Evolutionary conservation across 176 grass and related monocot species (phyloP).

Genomic region (Panicum miliaceum): DNA sequence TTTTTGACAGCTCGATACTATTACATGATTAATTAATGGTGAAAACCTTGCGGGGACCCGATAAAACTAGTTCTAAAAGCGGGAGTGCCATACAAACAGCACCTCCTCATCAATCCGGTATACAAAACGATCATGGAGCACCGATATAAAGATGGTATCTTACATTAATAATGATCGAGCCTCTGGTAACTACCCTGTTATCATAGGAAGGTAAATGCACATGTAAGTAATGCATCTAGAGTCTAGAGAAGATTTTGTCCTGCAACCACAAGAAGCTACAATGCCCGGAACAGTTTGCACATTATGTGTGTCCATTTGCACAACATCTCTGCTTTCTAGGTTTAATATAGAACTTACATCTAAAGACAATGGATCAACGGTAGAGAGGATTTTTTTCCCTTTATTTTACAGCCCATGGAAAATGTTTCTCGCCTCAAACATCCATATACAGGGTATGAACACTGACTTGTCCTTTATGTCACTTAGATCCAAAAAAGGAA

Average conservation of each 20-base stretch:
- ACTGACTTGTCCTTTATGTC: slow-evolving; percentile 18
- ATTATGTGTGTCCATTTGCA: background rate
- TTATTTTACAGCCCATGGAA: slow-evolving; percentile 55
- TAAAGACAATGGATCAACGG: background rate
- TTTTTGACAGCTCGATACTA: too few relatives aligned
- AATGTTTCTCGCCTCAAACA: slow-evolving; percentile 51
- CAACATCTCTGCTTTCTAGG: background rate
- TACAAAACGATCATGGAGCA: background rate
- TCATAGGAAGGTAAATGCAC: slow-evolving; percentile 13
- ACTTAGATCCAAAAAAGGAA: slow-evolving; percentile 31
- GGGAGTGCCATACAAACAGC: background rate
- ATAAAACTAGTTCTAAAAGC: background rate
- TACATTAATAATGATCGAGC: background rate
- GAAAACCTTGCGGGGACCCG: background rate
- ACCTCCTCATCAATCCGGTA: background rate
- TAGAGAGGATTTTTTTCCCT: background rate
- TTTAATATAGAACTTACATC: background rate
- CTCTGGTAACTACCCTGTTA: background rate
- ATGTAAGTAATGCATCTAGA: background rate
- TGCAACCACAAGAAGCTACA: background rate
- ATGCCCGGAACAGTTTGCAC: background rate
- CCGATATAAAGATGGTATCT: background rate
- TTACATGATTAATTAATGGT: background rate
- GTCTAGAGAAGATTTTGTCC: background rate
- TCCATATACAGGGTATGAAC: slow-evolving; percentile 40